Conservation (phyloP, 805 yeast species). For the Candida arabinofermentans region DNA sequence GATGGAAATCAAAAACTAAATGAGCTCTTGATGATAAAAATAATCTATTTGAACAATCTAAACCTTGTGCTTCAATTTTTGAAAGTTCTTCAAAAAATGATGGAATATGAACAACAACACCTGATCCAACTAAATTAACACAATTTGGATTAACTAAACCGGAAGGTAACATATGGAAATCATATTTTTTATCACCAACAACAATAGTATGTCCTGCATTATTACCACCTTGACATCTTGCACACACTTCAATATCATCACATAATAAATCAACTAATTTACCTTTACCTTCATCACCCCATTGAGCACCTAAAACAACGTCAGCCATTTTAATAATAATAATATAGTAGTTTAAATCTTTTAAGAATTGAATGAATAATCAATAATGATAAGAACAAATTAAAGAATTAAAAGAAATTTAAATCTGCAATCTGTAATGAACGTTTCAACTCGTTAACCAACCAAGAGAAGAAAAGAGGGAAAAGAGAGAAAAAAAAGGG, state of each 20-base stretch:
- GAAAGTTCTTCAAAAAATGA: slow-evolving; percentile 86
- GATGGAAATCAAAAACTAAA: slow-evolving; percentile 96
- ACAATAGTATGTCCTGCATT: slow-evolving; percentile 99
- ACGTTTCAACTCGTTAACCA: slow-evolving; percentile 18
- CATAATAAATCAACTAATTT: slow-evolving; percentile 93
- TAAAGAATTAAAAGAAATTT: too few species aligned
- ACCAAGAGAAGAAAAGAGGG: not conserved
- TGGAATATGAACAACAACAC: slow-evolving; percentile 94
- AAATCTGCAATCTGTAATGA: slow-evolving; percentile 4
- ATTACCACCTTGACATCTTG: slow-evolving; percentile 98
- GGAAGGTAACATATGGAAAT: slow-evolving; percentile 98
- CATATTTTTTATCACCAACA: slow-evolving; percentile 82
- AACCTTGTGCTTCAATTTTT: slow-evolving; percentile 77
- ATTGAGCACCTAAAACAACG: slow-evolving; percentile 96
- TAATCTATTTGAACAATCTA: slow-evolving; percentile 68
- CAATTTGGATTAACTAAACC: slow-evolving; percentile 96
- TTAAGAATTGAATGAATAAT: not conserved
- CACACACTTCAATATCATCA: slow-evolving; percentile 93
- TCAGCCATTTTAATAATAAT: slow-evolving; percentile 51
- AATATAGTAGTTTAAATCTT: too few species aligned
- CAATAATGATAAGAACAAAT: not conserved
- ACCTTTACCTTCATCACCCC: slow-evolving; percentile 99
- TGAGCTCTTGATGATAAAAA: slow-evolving; percentile 93
- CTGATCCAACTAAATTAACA: slow-evolving; percentile 85
- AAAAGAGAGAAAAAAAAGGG: not conserved